A percentile compares a stretch with the other conserved stretches of the same genome.
Conservation (phyloP, 2,329 filamentous ascomycete species). For the Ophiostoma himal-ulmi region DNA sequence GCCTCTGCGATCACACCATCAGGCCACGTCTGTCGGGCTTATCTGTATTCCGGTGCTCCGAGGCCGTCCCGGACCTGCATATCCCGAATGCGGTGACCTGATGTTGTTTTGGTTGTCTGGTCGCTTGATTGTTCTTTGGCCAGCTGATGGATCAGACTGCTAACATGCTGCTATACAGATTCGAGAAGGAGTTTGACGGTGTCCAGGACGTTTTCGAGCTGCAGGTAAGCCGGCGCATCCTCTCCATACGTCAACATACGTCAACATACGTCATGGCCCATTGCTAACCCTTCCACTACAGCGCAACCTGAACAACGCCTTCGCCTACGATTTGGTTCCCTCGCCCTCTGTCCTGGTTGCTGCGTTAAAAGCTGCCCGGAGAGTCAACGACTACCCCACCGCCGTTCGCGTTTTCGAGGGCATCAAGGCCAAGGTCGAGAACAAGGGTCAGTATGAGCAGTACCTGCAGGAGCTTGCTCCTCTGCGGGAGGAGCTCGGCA, state of each 20-base stretch:
- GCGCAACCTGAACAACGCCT: slow-evolving; percentile 98
- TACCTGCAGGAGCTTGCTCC: slow-evolving; percentile 91
- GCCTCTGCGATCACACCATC: background rate
- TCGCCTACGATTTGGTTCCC: slow-evolving; percentile 99
- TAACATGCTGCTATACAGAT: slow-evolving; percentile 56
- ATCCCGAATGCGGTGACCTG: background rate
- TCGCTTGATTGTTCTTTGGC: background rate
- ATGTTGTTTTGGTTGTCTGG: background rate
- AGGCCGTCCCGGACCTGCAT: background rate
- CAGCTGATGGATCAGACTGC: slow-evolving; percentile 22
- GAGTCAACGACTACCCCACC: slow-evolving; percentile 98
- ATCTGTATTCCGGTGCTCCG: slow-evolving; percentile 9
- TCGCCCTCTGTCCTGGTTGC: slow-evolving; percentile 85
- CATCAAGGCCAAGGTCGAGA: slow-evolving; percentile 99
- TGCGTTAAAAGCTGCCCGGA: slow-evolving; percentile 85
- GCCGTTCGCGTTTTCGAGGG: slow-evolving; percentile 98
- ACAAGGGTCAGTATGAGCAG: slow-evolving; percentile 93
- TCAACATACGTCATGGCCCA: slow-evolving; percentile 10
- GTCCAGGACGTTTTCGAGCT: slow-evolving; percentile 99
- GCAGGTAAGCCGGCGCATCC: slow-evolving; percentile 57
- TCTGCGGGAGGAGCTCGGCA: slow-evolving; percentile 87
- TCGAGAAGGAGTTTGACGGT: slow-evolving; percentile 97
- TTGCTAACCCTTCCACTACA: slow-evolving; percentile 30
- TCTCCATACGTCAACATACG: slow-evolving; percentile 8
- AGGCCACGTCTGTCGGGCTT: background rate